Base-by-base conservation (phyloP, 305 asterid genomes). In the Fraxinus latifolia region DNA sequence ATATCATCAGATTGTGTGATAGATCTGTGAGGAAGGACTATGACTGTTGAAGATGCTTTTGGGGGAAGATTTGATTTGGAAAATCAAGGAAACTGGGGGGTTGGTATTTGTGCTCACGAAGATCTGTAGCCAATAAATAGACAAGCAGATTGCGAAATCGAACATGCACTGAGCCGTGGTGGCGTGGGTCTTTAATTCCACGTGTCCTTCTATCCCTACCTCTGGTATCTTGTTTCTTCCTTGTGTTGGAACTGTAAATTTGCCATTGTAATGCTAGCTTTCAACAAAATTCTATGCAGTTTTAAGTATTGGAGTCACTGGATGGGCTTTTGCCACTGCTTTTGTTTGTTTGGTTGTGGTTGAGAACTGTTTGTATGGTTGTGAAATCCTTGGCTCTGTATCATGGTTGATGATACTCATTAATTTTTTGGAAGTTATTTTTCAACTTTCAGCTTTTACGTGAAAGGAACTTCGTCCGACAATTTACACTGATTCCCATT, bases 1-100 rank as follows among this genome's bases (percentile, higher is more conserved):
- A 88, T 77, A 89, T 83, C 86, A 74, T 82, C 81, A 72, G 80
- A 77, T 62, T 83, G 85, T 83, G 85, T 86, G 87, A 82, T 83
- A 76, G 82, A 85, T 78, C 32, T 29, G 62, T 70, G 81, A 71
- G 85, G 80, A 86, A 83, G 74, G 81, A 83, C 73, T 71, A 58
- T 74, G 39, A 77, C 79, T 75, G 83, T 74, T 77, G 84, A 77
- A 79, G 83, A 80, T 80, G 83, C 80, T 70, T 44, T 86, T 74
- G 55, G 80, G 77, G 80, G 32, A 79, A 85, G 42, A 79, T 65
- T 79, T 86, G 90, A 82, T 80, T 53, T 77, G 82, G 80, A 77
- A 83, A 86, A 71, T 84, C 74, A 74, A 78, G 86, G 85, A 82
- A 74, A 47, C 76, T 36, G 82, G 25, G n/a, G 47, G 85, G 50